Evolutionary conservation across 2,329 filamentous ascomycete species (phyloP).

Genomic region (Raffaelea albimanens): DNA sequence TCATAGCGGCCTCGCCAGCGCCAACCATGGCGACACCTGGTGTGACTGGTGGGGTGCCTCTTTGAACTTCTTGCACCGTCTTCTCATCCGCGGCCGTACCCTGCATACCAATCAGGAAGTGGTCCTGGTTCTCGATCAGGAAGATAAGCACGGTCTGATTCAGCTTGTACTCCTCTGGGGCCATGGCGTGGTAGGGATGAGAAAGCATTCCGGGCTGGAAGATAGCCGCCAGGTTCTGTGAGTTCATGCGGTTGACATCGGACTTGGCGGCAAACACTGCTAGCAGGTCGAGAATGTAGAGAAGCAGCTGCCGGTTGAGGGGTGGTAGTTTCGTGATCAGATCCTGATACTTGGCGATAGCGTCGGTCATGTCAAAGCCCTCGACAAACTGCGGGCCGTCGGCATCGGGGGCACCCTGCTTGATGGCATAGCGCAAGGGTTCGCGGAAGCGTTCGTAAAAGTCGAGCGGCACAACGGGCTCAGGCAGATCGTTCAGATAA

Average conservation of each 20-base stretch:
- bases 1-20: constrained; percentile 43
- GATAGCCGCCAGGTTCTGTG: constrained; percentile 86
- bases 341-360: constrained; percentile 75
- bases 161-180: constrained; percentile 82
- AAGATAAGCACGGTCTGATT: constrained; percentile 98
- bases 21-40: constrained; percentile 31
- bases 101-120: constrained; percentile 97
- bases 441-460: constrained; percentile 88
- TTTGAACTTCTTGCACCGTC: constrained; percentile 53
- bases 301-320: constrained; percentile 81
- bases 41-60: constrained; percentile 53
- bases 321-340: constrained; percentile 90
- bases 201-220: constrained; percentile 96
- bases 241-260: constrained; percentile 93
- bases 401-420: constrained; percentile 60
- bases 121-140: constrained; percentile 95
- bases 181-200: constrained; percentile 91
- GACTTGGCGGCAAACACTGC: constrained; percentile 97
- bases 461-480: constrained; percentile 90
- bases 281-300: constrained; percentile 92
- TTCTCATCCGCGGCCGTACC: constrained; percentile 94
- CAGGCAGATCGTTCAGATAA: constrained; percentile 92
- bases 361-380: constrained; percentile 62
- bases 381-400: constrained; percentile 63
- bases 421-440: constrained; percentile 63